Conservation (phyloP, 257 asterid genomes). For the Asclepias syriaca region DNA sequence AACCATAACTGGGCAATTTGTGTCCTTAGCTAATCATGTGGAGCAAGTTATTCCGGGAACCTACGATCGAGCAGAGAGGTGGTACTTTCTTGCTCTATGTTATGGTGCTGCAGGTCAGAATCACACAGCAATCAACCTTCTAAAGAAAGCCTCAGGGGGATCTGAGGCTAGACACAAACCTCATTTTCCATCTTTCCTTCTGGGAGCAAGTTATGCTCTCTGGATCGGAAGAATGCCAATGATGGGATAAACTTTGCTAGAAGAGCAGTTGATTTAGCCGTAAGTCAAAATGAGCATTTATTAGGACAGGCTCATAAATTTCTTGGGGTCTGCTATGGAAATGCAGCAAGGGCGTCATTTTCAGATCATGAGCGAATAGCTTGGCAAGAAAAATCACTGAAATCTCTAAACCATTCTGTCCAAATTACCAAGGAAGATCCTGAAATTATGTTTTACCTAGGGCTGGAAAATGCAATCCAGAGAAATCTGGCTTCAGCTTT, state of each 20-base stretch:
- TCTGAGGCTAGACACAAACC: constrained; percentile 49
- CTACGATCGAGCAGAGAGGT: constrained; percentile 57
- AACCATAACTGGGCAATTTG: constrained; percentile 49
- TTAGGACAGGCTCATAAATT: constrained; percentile 54
- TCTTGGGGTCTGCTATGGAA: constrained; percentile 78
- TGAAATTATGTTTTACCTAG: constrained; percentile 51
- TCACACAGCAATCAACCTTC: constrained; percentile 51
- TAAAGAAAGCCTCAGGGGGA: constrained; percentile 49
- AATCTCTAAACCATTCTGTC: constrained; percentile 36
- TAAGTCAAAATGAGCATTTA: constrained; percentile 40
- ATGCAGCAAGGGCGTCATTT: constrained; percentile 52
- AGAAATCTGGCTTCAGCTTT: constrained; percentile 62
- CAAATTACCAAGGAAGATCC: constrained; percentile 38
- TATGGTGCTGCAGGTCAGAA: constrained; percentile 66
- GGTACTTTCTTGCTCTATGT: constrained; percentile 91
- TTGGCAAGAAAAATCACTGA: constrained; percentile 47
- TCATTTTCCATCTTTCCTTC: constrained; percentile 51
- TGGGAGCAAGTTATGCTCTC: constrained; percentile 77
- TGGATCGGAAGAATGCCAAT: constrained; percentile 40
- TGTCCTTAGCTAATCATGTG: constrained; percentile 55
- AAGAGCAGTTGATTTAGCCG: constrained; percentile 29
- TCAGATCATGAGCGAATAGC: constrained; percentile 56
- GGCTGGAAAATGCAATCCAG: constrained; percentile 61
- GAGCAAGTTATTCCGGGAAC: constrained; percentile 73
- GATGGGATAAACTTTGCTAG: constrained; percentile 57